Evolutionary conservation across 2,329 filamentous ascomycete genomes (phyloP), one percentile per base, ranked within the genome.

Genomic region (Geosmithia putterillii): DNA sequence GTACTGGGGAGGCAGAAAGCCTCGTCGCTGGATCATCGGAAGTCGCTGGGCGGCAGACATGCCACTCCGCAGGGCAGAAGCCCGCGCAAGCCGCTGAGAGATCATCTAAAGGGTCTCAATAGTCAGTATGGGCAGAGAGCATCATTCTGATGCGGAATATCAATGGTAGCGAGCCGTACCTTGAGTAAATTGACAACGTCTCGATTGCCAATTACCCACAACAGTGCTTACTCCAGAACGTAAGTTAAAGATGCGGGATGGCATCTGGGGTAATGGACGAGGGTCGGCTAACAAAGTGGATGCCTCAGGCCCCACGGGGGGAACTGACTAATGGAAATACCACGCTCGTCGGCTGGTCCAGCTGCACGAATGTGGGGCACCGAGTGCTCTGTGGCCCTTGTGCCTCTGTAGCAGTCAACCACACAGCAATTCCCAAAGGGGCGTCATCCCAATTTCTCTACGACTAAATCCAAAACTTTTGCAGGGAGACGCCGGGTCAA

Each of bases 71-170:
- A 60, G 54, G 53, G 61, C 60, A 52, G 60, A 63, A 52, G 61
- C 68, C 64, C 72, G 71, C 54, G 64, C 68, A 61, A 81, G 64
- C 66, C 73, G 72, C 64, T 70, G 70, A 51, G 71, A 66, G 59
- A 81, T 69, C 77, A 81, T 81, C 76, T 81, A 55, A 14, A 41
- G 10, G n/a, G 15, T 10, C 8, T 20, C 18, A 20, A 20, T 32
- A 14, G 19, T 46, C 42, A 44, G 38, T 19, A 32, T 23, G 9
- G 28, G 2, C 32, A 12, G 36, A 40, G 19, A 19, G 21, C 9
- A 34, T 21, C 6, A 20, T 35, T 32, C 9, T 3, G 7, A 41
- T 52, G 50, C 51, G 48, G 45, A 40, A 1, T 8, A 34, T 7
- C 34, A 3, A 28, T 7, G 7, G 32, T 7, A 14, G 21, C 15